These are phyloP conservation scores for Cercophora scortea DNA, from an alignment of 495 filamentous ascomycete species.

Conservation along the genomic window DNA sequence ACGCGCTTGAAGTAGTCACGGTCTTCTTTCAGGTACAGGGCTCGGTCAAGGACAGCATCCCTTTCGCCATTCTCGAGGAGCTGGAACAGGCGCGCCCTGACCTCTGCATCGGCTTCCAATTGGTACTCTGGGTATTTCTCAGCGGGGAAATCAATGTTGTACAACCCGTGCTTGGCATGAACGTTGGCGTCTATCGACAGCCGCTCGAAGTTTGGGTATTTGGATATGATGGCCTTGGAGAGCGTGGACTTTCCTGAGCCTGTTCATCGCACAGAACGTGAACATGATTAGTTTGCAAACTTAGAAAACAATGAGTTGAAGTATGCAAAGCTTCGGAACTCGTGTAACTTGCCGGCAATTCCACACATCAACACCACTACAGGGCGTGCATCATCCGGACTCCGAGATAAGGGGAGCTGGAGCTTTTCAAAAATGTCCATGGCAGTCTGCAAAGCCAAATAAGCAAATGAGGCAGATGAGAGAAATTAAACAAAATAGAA, in stretches of 20 bases:
- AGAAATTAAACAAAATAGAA: neutral
- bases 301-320: neutral
- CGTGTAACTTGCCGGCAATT: constrained; percentile 3
- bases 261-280: neutral
- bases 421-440: neutral
- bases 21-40: constrained; percentile 24
- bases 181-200: constrained; percentile 26
- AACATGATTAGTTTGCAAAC: neutral
- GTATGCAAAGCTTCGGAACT: neutral
- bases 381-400: neutral
- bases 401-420: constrained; percentile 2
- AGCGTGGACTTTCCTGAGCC: constrained; percentile 10
- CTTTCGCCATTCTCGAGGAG: constrained; percentile 16
- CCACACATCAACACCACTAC: constrained; percentile 12
- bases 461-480: neutral
- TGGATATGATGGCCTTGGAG: constrained; percentile 4
- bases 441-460: too few relatives aligned
- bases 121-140: constrained; percentile 25
- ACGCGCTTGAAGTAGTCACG: constrained; percentile 25
- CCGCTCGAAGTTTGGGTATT: constrained; percentile 14
- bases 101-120: constrained; percentile 20
- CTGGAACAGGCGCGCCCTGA: constrained; percentile 7
- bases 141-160: constrained; percentile 22
- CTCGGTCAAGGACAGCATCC: constrained; percentile 27
- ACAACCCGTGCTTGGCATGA: constrained; percentile 27